Conservation (phyloP, 2,329 filamentous ascomycete species). For the Lasiodiplodia theobromae region DNA sequence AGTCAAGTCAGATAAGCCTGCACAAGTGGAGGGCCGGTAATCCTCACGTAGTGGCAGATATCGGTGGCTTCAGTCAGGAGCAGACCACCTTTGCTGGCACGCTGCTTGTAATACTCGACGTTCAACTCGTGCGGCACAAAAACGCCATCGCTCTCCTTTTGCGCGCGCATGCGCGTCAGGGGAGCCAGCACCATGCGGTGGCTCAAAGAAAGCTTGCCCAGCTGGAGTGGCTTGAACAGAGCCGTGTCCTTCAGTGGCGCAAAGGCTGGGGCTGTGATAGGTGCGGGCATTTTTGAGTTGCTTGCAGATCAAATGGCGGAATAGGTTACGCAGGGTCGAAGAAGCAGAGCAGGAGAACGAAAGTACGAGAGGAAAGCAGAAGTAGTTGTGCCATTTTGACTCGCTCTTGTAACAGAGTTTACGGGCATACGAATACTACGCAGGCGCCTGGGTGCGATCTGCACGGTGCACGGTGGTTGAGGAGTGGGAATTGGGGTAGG, state of each 20-base stretch:
- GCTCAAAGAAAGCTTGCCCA: slow-evolving; percentile 34
- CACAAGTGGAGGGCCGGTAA: not conserved
- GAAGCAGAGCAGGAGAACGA: not conserved
- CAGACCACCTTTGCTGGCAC: slow-evolving; percentile 44
- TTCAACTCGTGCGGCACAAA: slow-evolving; percentile 41
- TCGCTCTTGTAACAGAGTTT: slow-evolving; percentile 5
- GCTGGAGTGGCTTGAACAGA: slow-evolving; percentile 43
- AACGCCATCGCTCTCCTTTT: slow-evolving; percentile 39
- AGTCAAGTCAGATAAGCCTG: not conserved
- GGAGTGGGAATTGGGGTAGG: slow-evolving; percentile 24
- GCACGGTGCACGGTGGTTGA: slow-evolving; percentile 2
- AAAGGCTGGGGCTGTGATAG: slow-evolving; percentile 40
- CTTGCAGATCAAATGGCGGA: not conserved
- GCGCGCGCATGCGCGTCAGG: slow-evolving; percentile 30
- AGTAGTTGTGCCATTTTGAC: slow-evolving; percentile 7
- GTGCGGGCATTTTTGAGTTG: slow-evolving; percentile 39
- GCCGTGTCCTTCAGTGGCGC: slow-evolving; percentile 42
- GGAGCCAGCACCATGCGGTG: slow-evolving; percentile 31
- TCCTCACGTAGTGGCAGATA: slow-evolving; percentile 43
- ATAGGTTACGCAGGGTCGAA: not conserved
- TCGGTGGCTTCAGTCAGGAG: slow-evolving; percentile 46
- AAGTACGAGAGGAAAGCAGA: not conserved
- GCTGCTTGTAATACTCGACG: slow-evolving; percentile 43
- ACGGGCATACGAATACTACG: not conserved
- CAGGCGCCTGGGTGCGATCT: not conserved